These are phyloP conservation scores for Allium sativum DNA, from an alignment of 106 monocot genomes.

Conservation along the genomic window DNA sequence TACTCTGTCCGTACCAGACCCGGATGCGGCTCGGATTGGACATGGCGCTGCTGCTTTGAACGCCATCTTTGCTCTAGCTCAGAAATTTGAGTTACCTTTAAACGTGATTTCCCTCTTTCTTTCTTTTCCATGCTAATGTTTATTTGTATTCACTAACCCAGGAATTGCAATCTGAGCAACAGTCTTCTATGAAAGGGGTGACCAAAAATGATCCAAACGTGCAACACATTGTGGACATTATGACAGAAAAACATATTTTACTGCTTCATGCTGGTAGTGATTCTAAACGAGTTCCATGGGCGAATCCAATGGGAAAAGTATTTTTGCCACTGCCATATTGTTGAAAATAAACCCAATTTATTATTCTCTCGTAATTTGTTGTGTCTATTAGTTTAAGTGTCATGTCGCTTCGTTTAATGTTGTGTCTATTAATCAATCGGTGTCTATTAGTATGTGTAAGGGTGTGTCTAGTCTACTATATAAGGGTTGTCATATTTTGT, in stretches of 20 bases:
- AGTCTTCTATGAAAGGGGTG: constrained; percentile 14
- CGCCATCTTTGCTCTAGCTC: constrained; percentile 51
- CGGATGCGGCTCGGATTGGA: constrained; percentile 82
- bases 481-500: too few species aligned
- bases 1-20: constrained; percentile 81
- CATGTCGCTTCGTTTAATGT: too few species aligned
- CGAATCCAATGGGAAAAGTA: constrained; percentile 98
- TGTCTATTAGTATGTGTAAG: too few species aligned
- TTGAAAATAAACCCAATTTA: too few species aligned
- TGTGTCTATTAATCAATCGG: too few species aligned
- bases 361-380: too few species aligned
- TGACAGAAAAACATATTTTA: constrained; percentile 59
- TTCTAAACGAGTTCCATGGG: constrained; percentile 97
- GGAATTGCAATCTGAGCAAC: constrained; percentile 8
- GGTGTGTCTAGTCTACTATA: too few species aligned
- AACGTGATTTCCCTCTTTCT: too few species aligned
- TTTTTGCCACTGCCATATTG: constrained; percentile 88
- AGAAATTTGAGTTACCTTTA: constrained; percentile 20
- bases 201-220: constrained; percentile 5
- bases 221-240: constrained; percentile 23
- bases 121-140: not conserved
- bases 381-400: too few species aligned
- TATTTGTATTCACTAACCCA: not conserved
- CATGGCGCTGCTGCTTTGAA: constrained; percentile 91
- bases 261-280: constrained; percentile 98